These are phyloP conservation scores for Phylloporus sp. DNA, from an alignment of 768 basidiomycete species.

Conservation along the genomic window DNA sequence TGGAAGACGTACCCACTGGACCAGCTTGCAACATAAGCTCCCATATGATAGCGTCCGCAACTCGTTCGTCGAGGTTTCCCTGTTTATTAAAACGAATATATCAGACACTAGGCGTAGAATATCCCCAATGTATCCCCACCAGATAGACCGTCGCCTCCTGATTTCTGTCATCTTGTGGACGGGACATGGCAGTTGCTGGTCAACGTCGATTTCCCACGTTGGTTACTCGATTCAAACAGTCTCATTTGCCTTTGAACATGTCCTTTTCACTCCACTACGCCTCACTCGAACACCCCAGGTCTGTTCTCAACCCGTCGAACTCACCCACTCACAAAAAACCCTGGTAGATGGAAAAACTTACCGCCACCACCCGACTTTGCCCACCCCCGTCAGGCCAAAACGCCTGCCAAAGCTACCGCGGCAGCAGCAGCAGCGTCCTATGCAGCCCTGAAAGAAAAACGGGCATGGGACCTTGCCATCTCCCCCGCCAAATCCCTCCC, in stretches of 20 bases:
- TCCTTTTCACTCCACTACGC: slow-evolving; percentile 30
- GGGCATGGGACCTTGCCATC: slow-evolving; percentile 84
- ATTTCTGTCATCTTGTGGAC: slow-evolving; percentile 84
- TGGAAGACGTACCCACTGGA: slow-evolving; percentile 75
- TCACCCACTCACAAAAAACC: not conserved
- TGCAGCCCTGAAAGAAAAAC: slow-evolving; percentile 65
- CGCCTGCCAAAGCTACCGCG: slow-evolving; percentile 33
- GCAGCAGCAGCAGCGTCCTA: slow-evolving; percentile 45
- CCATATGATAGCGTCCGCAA: slow-evolving; percentile 92
- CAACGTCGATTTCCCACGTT: not conserved
- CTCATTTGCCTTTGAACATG: slow-evolving; percentile 10
- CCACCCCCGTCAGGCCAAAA: slow-evolving; percentile 39
- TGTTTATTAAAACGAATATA: slow-evolving; percentile 29
- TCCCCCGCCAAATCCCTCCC: slow-evolving; percentile 86
- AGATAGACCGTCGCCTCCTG: slow-evolving; percentile 90
- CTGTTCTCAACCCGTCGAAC: not conserved
- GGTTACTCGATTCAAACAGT: too few relatives aligned
- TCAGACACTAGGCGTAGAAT: too few relatives aligned
- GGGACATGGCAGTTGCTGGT: slow-evolving; percentile 20
- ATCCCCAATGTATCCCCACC: too few relatives aligned
- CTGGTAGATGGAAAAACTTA: slow-evolving; percentile 59
- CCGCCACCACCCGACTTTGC: slow-evolving; percentile 70
- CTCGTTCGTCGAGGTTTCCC: slow-evolving; percentile 97
- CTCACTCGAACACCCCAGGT: slow-evolving; percentile 30
- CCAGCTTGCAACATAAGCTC: slow-evolving; percentile 99